Evolutionary conservation across 768 basidiomycete genomes (phyloP), one percentile per base, ranked within the genome.

Genomic region (Favolaschia claudopus): DNA sequence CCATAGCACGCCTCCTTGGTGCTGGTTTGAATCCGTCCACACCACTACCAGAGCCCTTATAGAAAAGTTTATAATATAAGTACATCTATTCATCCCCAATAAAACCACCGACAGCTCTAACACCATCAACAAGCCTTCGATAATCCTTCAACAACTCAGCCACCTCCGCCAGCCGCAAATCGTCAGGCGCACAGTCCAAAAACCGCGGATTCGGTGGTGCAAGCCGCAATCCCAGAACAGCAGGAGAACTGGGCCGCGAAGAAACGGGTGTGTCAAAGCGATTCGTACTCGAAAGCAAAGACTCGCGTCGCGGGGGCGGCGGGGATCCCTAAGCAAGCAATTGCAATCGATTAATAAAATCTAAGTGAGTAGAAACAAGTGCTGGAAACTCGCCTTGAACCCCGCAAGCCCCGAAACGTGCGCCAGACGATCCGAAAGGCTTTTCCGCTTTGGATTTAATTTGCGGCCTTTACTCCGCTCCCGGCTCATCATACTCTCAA

Each of bases 111-210:
- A 82, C 74, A 20, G 76, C 79, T 25, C 83, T 76, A 31, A 95
- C 76, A 17, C 81, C 86, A 38, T 92, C 89, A 9, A 87, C 95
- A 48, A 97, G 70, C 39, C 89, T 77, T 62, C 85, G 84, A 72
- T 97, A 98, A 63, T 97, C 96, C 29, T 78, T 75, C 69, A 99
- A 75, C 38, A 99, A 78, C 63, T 89, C 86, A 1, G 81, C 85
- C 1, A 98, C 86, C 64, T 99, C 96, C 0, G 88, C 85, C 24
- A 98, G 74, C 50, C 81, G 83, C 51, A 99, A 72, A 60, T 99
- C 96, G 50, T 89, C 91, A 43, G 86, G 83, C 0, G 83, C 77
- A 62, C 89, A 88, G 45, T 90, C 85, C 53, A 93, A 59, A 70
- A 95, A 95, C 12, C 89, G 83, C 42, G 80, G 76, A 39, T 84